phyloP scores from a whole-genome alignment of 2,329 filamentous ascomycete genomes.

The Colletotrichum sp. region DNA sequence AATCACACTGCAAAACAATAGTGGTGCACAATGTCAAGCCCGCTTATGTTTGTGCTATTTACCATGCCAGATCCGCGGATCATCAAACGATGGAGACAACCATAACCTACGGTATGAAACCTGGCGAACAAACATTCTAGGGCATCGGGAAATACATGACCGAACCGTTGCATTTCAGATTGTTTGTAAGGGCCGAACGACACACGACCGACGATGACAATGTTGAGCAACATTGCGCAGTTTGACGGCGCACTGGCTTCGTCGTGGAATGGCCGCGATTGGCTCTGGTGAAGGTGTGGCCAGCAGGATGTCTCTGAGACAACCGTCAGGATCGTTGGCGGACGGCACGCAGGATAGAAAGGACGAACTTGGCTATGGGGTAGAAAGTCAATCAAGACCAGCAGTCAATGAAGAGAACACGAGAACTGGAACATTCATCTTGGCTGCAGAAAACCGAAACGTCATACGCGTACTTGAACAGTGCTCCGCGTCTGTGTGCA shows the following conservation, averaged over 20 bases:
- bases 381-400: background rate
- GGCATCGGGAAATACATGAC: background rate
- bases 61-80: constrained; percentile 20
- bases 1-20: background rate
- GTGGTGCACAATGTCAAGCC: background rate
- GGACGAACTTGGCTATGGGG: background rate
- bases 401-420: background rate
- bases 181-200: background rate
- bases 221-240: background rate
- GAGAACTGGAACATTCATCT: background rate
- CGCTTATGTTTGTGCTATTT: constrained; percentile 8
- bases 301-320: background rate
- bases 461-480: constrained; percentile 4
- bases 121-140: background rate
- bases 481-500: background rate
- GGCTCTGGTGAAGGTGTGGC: background rate
- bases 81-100: constrained; percentile 22
- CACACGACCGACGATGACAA: background rate
- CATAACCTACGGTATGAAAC: constrained; percentile 8
- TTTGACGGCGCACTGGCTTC: background rate
- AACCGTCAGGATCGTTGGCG: background rate
- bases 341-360: background rate
- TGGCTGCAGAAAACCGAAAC: constrained; percentile 11
- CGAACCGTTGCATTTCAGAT: background rate
- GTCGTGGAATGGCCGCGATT: background rate